Conservation (phyloP, 805 yeast genomes). For the Zygotorulaspora chibaensis region DNA sequence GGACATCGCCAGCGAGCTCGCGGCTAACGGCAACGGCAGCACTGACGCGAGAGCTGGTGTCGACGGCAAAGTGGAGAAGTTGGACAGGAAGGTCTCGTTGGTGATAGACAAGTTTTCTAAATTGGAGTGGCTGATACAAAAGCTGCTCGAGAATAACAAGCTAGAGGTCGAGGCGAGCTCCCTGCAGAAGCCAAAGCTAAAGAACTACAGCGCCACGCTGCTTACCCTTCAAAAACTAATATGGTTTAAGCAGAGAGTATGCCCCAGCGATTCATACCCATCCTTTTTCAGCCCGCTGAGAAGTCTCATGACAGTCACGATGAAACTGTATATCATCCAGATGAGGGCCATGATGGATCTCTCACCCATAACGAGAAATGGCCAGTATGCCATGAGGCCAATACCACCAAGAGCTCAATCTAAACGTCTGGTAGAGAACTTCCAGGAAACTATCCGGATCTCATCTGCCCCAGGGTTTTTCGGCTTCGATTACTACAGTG, state of each 20-base stretch:
- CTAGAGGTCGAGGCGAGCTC: slow-evolving; percentile 3
- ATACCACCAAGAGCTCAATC: slow-evolving; percentile 27
- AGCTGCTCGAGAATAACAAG: slow-evolving; percentile 10
- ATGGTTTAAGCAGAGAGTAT: slow-evolving; percentile 20
- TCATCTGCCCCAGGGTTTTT: slow-evolving; percentile 21
- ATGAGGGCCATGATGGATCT: slow-evolving; percentile 24
- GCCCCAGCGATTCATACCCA: slow-evolving; percentile 9
- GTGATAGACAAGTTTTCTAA: slow-evolving; percentile 22
- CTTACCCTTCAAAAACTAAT: slow-evolving; percentile 24
- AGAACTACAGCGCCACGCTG: slow-evolving; percentile 20
- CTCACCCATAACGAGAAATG: slow-evolving; percentile 17
- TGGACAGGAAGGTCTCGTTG: slow-evolving; percentile 24
- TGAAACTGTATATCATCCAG: slow-evolving; percentile 28
- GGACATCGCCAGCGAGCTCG: background rate
- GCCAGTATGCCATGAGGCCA: slow-evolving; percentile 15
- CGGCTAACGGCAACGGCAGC: background rate
- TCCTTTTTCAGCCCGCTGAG: slow-evolving; percentile 21
- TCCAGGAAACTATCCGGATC: slow-evolving; percentile 14
- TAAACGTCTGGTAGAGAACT: slow-evolving; percentile 23
- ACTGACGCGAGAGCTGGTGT: background rate
- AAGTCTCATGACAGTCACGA: slow-evolving; percentile 16
- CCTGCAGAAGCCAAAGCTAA: slow-evolving; percentile 11
- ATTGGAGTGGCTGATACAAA: slow-evolving; percentile 22
- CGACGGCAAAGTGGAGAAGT: slow-evolving; percentile 16
- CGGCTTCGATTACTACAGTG: slow-evolving; percentile 17